Conservation (phyloP, 163 green algal genomes). For the Volvox carteri region DNA sequence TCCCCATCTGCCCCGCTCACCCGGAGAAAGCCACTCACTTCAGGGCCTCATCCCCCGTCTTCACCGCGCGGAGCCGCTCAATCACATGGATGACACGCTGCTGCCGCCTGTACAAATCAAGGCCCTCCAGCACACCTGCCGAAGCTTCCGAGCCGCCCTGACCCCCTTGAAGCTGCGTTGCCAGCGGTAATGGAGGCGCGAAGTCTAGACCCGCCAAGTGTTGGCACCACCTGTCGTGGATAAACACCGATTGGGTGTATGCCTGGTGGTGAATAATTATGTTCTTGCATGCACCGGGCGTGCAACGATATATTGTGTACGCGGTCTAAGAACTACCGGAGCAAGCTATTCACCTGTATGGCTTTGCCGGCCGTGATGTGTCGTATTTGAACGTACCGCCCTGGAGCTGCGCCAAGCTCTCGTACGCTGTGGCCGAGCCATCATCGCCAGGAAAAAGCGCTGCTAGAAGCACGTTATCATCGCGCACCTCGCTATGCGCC, state of each 20-base stretch:
- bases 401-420: conserved; percentile 64
- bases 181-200: conserved; percentile 66
- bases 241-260: too few relatives aligned
- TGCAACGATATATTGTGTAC: too few relatives aligned
- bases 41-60: conserved; percentile 57
- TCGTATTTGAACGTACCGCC: conserved; percentile 65
- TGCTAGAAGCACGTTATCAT: conserved; percentile 71
- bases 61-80: conserved; percentile 54
- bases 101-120: conserved; percentile 64
- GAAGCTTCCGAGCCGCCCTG: not conserved
- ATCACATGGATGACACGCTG: conserved; percentile 62
- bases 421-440: conserved; percentile 64
- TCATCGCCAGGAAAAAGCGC: conserved; percentile 79
- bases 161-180: conserved; percentile 44
- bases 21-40: conserved; percentile 57
- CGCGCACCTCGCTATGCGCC: conserved; percentile 51
- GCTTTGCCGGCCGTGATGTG: conserved; percentile 40
- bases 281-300: too few relatives aligned
- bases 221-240: conserved; percentile 71
- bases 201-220: conserved; percentile 77
- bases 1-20: conserved; percentile 18
- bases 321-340: too few relatives aligned
- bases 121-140: conserved; percentile 46
- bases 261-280: too few relatives aligned
- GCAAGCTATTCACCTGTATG: conserved; percentile 70